Evolutionary conservation across 208 protist species (phyloP).

Genomic region (Trypanosoma melophagium): DNA sequence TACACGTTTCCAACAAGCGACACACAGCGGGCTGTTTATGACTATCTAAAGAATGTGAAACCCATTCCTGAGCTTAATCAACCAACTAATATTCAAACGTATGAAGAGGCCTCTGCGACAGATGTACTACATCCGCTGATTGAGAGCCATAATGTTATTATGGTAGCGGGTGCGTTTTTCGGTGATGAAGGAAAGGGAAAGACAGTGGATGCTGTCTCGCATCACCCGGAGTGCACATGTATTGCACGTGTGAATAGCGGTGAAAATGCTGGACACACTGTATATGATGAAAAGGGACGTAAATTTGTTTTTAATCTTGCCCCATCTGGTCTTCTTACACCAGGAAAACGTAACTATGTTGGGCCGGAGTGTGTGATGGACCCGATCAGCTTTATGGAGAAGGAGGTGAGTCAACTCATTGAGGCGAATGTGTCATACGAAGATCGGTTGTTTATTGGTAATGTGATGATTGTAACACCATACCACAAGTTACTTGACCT

Average conservation of each 20-base stretch:
- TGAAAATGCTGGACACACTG: conserved; percentile 92
- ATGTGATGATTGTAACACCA: conserved; percentile 88
- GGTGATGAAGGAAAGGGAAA: conserved; percentile 93
- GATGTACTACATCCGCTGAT: conserved; percentile 81
- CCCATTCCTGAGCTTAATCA: conserved; percentile 78
- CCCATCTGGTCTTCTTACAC: conserved; percentile 75
- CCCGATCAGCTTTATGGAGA: conserved; percentile 90
- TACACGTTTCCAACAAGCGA: conserved; percentile 56
- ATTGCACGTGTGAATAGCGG: conserved; percentile 91
- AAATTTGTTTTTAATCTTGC: conserved; percentile 93
- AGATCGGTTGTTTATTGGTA: conserved; percentile 83
- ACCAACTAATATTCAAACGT: conserved; percentile 51
- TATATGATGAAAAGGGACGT: conserved; percentile 70
- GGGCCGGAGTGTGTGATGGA: conserved; percentile 92
- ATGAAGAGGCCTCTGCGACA: conserved; percentile 62
- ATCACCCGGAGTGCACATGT: conserved; percentile 74
- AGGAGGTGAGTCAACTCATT: conserved; percentile 83
- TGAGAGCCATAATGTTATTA: conserved; percentile 80
- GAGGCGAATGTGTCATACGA: conserved; percentile 77
- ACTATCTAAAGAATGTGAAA: conserved; percentile 46
- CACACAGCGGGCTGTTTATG: conserved; percentile 56
- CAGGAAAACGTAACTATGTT: conserved; percentile 81
- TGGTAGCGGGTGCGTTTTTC: conserved; percentile 91
- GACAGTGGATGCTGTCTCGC: conserved; percentile 87
- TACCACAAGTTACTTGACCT: conserved; percentile 93